Base-by-base conservation (phyloP, 108 stramenopile species). In the Thalassiosira profunda region DNA sequence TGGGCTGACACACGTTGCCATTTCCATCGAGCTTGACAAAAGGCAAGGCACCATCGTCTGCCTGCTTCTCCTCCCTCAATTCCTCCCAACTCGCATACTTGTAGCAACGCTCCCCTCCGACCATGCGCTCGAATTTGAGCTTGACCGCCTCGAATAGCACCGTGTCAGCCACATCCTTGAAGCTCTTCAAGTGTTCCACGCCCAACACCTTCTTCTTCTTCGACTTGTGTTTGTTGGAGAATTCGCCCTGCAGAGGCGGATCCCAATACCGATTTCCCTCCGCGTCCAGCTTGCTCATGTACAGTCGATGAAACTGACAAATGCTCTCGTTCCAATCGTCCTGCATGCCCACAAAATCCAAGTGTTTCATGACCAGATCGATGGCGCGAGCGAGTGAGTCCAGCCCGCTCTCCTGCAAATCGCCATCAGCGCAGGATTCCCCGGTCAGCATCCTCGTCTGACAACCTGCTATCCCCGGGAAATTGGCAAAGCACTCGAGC, bases 281-380 rank as follows among this genome's bases (percentile, higher is more conserved):
- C 4, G 37, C 30, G 33, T 36, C 37, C 31, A 43, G 57, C 30
- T 40, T 14, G 14, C 38, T 40, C 38, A 69, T 5, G 58, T 62
- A 80, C 47, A 74, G n/a, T 47, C 67, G 41, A 54, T 80, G 79
- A 40, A 80, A 80, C 41, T 80, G 79, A 25, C 79, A 80, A 7
- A 80, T 60, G 55, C 73, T 74, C 42, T 80, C 79, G 57, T 74
- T 70, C 79, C 79, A 80, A 20, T 80, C 79, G 45, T 80, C 79
- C 15, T 60, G 74, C 42, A 80, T 25, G 1, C 79, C 79, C 8
- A 80, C 73, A 29, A 74, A 80, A 6, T 69, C 67, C 15, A 80
- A 36, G 18, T 63, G 59, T 31, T 69, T 70, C 67, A 60, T 45
- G 31, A 80, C 45, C 11, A 63, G 40, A 31, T 74, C 79, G 18